A percentile compares a stretch with the other conserved stretches of the same genome.
Conservation (phyloP, 1,139 yeast genomes). For the Pichia inconspicua region DNA sequence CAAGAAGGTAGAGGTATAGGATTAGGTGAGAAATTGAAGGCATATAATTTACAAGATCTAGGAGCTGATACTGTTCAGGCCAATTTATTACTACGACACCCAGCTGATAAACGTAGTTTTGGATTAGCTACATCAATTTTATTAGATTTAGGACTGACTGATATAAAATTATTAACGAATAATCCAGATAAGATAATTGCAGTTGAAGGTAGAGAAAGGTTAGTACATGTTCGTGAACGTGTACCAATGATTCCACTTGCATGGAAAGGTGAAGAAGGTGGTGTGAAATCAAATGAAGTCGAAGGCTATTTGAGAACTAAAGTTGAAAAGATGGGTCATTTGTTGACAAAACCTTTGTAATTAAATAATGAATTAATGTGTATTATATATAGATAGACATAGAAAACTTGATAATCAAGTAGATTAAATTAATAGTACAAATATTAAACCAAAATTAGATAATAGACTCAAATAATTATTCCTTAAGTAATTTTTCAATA, state of each 20-base stretch:
- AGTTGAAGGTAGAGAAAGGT: slow-evolving; percentile 74
- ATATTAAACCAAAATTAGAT: background rate
- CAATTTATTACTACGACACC: slow-evolving; percentile 83
- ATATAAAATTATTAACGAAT: slow-evolving; percentile 78
- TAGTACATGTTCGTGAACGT: slow-evolving; percentile 69
- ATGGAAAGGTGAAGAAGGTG: slow-evolving; percentile 59
- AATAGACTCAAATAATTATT: background rate
- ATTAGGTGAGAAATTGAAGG: slow-evolving; percentile 90
- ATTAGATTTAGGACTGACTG: slow-evolving; percentile 66
- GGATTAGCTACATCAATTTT: slow-evolving; percentile 90
- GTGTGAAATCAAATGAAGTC: slow-evolving; percentile 77
- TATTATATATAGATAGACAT: background rate
- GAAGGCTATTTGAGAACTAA: slow-evolving; percentile 91
- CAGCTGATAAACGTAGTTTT: slow-evolving; percentile 93
- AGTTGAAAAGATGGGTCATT: slow-evolving; percentile 95
- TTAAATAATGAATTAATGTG: background rate
- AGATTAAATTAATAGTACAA: background rate
- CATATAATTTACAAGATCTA: slow-evolving; percentile 91
- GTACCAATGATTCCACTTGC: slow-evolving; percentile 96
- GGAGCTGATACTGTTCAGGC: slow-evolving; percentile 99
- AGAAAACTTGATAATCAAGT: background rate
- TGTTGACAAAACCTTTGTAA: slow-evolving; percentile 48
- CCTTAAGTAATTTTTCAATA: slow-evolving; percentile 22
- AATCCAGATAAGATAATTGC: slow-evolving; percentile 96
- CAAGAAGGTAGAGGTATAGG: slow-evolving; percentile 99